A percentile compares a stretch with the other conserved stretches of the same genome.
phyloP scores from a whole-genome alignment of 139 green algal genomes.

The Chlamydomonas schloesseri region DNA sequence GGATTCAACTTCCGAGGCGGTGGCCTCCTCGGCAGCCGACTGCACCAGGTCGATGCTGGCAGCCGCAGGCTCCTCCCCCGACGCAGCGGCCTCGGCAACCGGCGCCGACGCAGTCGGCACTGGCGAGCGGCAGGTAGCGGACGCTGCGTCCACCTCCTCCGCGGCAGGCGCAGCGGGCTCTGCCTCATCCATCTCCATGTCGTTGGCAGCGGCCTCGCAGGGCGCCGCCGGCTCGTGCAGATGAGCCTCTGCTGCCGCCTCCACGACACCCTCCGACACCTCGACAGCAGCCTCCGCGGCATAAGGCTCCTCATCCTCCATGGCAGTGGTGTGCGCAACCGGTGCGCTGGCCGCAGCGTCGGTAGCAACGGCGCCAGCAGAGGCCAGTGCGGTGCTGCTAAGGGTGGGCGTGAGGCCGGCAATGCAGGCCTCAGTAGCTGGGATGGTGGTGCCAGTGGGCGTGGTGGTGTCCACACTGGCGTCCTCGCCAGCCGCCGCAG shows the following conservation, averaged over 20 bases:
- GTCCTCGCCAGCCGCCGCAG: neutral
- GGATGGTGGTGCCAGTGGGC: neutral
- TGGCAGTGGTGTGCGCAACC: neutral
- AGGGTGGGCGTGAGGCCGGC: neutral
- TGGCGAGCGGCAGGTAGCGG: too few relatives aligned
- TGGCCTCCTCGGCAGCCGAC: too few relatives aligned
- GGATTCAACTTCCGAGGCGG: too few relatives aligned
- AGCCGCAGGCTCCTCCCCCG: too few relatives aligned
- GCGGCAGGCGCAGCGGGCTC: neutral
- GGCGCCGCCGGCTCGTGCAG: neutral
- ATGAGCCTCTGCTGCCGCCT: neutral
- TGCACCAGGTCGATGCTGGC: too few relatives aligned
- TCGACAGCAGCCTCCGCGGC: neutral
- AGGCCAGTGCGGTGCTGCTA: too few relatives aligned
- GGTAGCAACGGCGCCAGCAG: neutral
- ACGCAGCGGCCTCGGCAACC: neutral
- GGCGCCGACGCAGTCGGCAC: too few relatives aligned
- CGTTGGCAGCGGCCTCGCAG: neutral
- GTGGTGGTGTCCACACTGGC: neutral
- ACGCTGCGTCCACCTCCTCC: neutral
- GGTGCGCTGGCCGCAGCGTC: neutral
- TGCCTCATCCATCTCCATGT: neutral
- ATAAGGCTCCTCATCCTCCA: neutral
- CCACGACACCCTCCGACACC: neutral
- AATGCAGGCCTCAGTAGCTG: neutral